Conservation (phyloP, 805 yeast genomes). For the Millerago galiae region DNA sequence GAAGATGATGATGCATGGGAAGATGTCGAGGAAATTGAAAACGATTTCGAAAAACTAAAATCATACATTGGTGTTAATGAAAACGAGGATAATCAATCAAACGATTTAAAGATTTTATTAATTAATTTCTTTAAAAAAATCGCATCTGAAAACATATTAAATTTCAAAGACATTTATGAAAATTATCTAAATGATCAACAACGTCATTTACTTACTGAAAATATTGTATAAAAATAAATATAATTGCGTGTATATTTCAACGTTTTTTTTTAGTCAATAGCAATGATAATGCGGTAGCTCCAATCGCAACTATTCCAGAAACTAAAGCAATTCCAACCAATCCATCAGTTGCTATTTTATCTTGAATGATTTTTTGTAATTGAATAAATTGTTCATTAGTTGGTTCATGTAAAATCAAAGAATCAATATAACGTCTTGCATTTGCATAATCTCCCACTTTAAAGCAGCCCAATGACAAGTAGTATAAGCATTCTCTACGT, state of each 20-base stretch:
- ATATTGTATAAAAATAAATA: constrained; percentile 27
- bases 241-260: neutral
- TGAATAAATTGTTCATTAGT: constrained; percentile 71
- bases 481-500: constrained; percentile 85
- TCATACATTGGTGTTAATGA: constrained; percentile 44
- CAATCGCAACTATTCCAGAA: constrained; percentile 80
- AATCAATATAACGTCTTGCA: constrained; percentile 80
- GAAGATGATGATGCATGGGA: constrained; percentile 67
- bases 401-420: constrained; percentile 74
- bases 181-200: constrained; percentile 42
- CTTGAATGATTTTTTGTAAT: constrained; percentile 72
- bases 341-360: constrained; percentile 80
- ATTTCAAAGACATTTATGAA: constrained; percentile 46
- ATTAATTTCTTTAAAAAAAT: constrained; percentile 50
- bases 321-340: constrained; percentile 82
- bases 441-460: constrained; percentile 83
- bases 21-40: constrained; percentile 63
- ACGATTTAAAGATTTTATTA: constrained; percentile 31
- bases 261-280: constrained; percentile 28
- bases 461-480: constrained; percentile 79
- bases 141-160: constrained; percentile 40
- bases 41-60: constrained; percentile 56
- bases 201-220: constrained; percentile 45
- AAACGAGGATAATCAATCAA: constrained; percentile 10
- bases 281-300: constrained; percentile 55